phyloP scores from a whole-genome alignment of 2,329 filamentous ascomycete genomes.

The Diaporthe amygdali region DNA sequence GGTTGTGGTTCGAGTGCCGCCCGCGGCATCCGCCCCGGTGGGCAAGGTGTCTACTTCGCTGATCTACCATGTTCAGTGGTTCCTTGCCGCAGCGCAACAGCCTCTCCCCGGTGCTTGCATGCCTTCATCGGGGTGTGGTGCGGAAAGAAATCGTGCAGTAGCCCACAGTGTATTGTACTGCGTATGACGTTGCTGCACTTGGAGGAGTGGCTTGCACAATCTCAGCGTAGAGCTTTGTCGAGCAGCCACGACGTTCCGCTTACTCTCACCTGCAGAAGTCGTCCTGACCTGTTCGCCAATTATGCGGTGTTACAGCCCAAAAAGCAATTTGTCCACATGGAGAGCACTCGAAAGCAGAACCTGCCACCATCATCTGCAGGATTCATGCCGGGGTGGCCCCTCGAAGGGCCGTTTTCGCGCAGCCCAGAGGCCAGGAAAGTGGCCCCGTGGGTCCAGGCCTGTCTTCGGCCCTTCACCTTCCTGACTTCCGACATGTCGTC shows the following conservation, averaged over 20 bases:
- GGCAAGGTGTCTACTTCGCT: neutral
- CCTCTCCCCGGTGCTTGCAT: neutral
- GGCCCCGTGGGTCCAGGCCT: conserved; percentile 25
- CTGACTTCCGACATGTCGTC: conserved; percentile 21
- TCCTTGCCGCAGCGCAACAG: conserved; percentile 1
- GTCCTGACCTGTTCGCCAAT: conserved; percentile 5
- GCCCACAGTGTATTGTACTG: neutral
- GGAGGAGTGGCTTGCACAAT: neutral
- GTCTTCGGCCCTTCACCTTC: conserved; percentile 16
- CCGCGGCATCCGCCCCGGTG: conserved; percentile 4
- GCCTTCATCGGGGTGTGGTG: neutral
- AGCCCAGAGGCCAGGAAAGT: conserved; percentile 25
- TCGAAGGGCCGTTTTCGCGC: conserved; percentile 23
- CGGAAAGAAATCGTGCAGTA: neutral
- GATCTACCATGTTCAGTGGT: neutral
- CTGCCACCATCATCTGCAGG: conserved; percentile 8
- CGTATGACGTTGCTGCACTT: neutral
- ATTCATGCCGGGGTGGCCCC: conserved; percentile 6
- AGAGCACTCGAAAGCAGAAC: conserved; percentile 9
- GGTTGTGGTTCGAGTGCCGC: neutral
- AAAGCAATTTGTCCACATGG: conserved; percentile 18
- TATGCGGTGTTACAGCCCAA: conserved; percentile 15
- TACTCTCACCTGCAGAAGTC: conserved; percentile 2
- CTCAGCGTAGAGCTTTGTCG: neutral
- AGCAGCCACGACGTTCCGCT: neutral